These are phyloP conservation scores for Schizosaccharomyces cryophilus DNA, from an alignment of 805 yeast genomes.

Conservation along the genomic window DNA sequence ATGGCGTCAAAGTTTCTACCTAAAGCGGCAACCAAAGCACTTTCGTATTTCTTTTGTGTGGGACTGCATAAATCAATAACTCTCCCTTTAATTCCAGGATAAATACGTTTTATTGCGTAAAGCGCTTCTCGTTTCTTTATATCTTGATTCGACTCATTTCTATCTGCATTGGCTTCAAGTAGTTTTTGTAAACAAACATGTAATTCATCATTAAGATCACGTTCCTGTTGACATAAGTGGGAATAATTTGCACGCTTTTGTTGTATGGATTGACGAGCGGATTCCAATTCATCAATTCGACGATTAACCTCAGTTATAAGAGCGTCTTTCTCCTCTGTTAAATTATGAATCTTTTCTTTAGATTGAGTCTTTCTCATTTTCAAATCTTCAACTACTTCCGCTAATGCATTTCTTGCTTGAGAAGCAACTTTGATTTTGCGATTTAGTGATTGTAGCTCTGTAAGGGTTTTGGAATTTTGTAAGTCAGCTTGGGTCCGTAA, in stretches of 20 bases:
- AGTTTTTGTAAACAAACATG: slow-evolving; percentile 34
- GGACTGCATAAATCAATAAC: slow-evolving; percentile 64
- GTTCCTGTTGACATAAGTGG: slow-evolving; percentile 17
- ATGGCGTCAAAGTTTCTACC: slow-evolving; percentile 66
- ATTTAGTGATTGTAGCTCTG: background rate
- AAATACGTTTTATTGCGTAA: slow-evolving; percentile 37
- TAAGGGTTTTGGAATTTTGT: background rate
- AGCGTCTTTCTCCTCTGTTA: slow-evolving; percentile 18
- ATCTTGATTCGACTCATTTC: slow-evolving; percentile 53
- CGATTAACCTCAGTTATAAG: slow-evolving; percentile 7
- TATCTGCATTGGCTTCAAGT: slow-evolving; percentile 50
- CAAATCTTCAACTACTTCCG: slow-evolving; percentile 7
- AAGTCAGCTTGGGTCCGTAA: slow-evolving; percentile 17
- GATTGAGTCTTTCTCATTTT: slow-evolving; percentile 6
- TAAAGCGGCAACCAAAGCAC: slow-evolving; percentile 49
- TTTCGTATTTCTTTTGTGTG: slow-evolving; percentile 40
- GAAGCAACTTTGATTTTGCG: background rate
- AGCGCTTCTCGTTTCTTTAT: slow-evolving; percentile 49
- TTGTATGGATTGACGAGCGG: slow-evolving; percentile 9
- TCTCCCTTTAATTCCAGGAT: slow-evolving; percentile 68
- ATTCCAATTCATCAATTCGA: slow-evolving; percentile 5
- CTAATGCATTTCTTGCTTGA: background rate
- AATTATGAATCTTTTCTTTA: slow-evolving; percentile 15
- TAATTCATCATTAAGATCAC: slow-evolving; percentile 37
- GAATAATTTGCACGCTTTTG: slow-evolving; percentile 6